phyloP scores from a whole-genome alignment of 345 rosid genomes.

The Lepidium didymum region DNA sequence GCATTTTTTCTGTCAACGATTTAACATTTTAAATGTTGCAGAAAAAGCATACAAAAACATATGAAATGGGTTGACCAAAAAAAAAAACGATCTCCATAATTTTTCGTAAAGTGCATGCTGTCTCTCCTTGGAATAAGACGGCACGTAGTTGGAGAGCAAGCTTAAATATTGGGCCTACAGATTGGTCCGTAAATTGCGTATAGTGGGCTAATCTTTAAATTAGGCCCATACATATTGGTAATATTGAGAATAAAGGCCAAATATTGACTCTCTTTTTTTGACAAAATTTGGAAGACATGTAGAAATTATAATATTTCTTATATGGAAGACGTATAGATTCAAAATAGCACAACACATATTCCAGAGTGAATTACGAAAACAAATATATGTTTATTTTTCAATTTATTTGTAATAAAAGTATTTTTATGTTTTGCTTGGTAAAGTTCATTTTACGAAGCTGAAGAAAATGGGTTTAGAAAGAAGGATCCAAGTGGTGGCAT shows the following conservation, averaged over 20 bases:
- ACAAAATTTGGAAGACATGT: no score
- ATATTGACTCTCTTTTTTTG: neutral
- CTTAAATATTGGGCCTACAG: neutral
- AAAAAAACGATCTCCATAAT: neutral
- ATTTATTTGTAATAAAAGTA: neutral
- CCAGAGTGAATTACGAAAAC: neutral
- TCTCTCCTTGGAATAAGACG: neutral
- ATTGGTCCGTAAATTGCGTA: neutral
- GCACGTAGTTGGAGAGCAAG: constrained; percentile 4
- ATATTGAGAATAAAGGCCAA: neutral
- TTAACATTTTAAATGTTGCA: neutral
- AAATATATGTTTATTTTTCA: neutral
- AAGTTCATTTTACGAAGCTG: neutral
- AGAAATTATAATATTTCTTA: no score
- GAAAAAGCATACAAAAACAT: neutral
- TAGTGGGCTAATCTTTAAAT: neutral
- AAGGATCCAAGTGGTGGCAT: constrained; percentile 12
- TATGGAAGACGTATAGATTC: no score
- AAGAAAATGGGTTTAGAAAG: neutral
- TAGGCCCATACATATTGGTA: neutral
- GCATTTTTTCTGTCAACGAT: no score
- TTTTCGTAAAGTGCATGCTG: neutral
- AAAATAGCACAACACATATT: no score
- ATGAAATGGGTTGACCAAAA: neutral
- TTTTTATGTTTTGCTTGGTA: neutral